These are phyloP conservation scores for Neonothopanus nambi DNA, from an alignment of 1,284 basidiomycete species.

Conservation along the genomic window DNA sequence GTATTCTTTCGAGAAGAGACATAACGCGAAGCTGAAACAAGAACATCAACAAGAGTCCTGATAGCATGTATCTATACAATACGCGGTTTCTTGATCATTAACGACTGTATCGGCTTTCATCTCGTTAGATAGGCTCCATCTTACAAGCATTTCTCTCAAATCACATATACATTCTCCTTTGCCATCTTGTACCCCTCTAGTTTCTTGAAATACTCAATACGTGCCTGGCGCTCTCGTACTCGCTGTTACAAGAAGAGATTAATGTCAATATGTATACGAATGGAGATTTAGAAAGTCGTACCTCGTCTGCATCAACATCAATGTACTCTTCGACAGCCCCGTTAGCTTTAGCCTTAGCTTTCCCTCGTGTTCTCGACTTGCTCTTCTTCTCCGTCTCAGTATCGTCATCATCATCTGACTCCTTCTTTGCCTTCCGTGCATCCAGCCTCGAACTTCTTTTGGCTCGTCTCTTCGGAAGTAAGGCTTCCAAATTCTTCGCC, in stretches of 20 bases:
- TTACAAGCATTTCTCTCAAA: constrained; percentile 35
- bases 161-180: constrained; percentile 61
- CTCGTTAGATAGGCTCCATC: not conserved
- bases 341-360: constrained; percentile 18
- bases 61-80: not conserved
- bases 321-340: constrained; percentile 14
- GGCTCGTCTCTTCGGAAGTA: constrained; percentile 12
- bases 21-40: too few species aligned
- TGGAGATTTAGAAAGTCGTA: not conserved
- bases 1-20: too few species aligned
- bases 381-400: not conserved
- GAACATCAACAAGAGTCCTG: too few species aligned
- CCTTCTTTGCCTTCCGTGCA: not conserved
- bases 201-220: constrained; percentile 57
- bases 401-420: constrained; percentile 1
- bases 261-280: too few species aligned
- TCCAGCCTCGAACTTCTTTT: not conserved
- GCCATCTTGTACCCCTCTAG: constrained; percentile 53
- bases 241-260: too few species aligned
- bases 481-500: constrained; percentile 10
- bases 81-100: not conserved
- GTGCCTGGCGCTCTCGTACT: constrained; percentile 43
- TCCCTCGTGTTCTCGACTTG: constrained; percentile 13
- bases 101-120: not conserved
- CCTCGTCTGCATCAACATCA: constrained; percentile 17